These are phyloP conservation scores for Spathaspora passalidarum DNA, from an alignment of 805 yeast genomes.

Conservation along the genomic window DNA sequence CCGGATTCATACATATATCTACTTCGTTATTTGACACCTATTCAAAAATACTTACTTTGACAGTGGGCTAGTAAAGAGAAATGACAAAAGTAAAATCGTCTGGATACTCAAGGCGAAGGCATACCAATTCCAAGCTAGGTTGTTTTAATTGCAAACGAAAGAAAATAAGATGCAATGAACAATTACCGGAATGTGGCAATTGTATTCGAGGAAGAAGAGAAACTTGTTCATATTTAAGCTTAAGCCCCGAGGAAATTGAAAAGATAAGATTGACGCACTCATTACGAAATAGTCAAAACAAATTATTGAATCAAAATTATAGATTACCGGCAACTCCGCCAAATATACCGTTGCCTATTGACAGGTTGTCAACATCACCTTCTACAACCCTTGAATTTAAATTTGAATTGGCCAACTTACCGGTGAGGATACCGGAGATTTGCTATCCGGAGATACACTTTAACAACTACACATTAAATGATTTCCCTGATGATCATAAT, in stretches of 20 bases:
- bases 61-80: neutral
- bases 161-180: slow-evolving; percentile 31
- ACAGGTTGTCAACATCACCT: neutral
- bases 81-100: neutral
- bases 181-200: slow-evolving; percentile 24
- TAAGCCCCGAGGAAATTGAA: slow-evolving; percentile 17
- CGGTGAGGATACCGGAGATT: slow-evolving; percentile 18
- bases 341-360: neutral
- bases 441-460: slow-evolving; percentile 22
- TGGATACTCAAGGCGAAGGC: slow-evolving; percentile 18
- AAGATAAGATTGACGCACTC: slow-evolving; percentile 25
- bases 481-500: slow-evolving; percentile 15
- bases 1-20: too few relatives aligned
- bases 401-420: slow-evolving; percentile 20
- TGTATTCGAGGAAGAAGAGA: slow-evolving; percentile 24
- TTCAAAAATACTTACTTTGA: neutral
- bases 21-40: neutral
- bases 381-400: slow-evolving; percentile 17
- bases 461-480: slow-evolving; percentile 14
- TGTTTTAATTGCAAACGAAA: slow-evolving; percentile 29
- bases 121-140: slow-evolving; percentile 29
- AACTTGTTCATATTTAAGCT: slow-evolving; percentile 23
- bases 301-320: slow-evolving; percentile 20
- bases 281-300: slow-evolving; percentile 25
- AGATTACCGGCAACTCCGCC: slow-evolving; percentile 23